These are phyloP conservation scores for Rubroshorea leprosula DNA, from an alignment of 345 rosid species.

Conservation along the genomic window DNA sequence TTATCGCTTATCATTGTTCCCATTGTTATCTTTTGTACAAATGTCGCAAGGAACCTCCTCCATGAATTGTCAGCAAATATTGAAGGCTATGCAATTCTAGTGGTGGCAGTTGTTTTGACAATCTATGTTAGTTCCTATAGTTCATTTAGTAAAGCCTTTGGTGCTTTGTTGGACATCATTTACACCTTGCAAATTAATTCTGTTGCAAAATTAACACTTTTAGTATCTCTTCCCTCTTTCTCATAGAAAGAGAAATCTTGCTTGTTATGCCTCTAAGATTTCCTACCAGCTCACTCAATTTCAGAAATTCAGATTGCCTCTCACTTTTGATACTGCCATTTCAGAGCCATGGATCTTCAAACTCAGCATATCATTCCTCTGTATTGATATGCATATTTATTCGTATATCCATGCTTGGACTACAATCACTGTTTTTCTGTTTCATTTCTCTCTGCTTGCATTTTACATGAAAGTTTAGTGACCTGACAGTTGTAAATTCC, in stretches of 20 bases:
- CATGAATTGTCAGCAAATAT: constrained; percentile 21
- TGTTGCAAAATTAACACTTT: neutral
- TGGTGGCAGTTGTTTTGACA: constrained; percentile 35
- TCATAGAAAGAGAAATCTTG: constrained; percentile 6
- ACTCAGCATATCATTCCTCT: neutral
- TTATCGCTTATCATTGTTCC: constrained; percentile 44
- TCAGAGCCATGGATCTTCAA: neutral
- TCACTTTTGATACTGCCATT: neutral
- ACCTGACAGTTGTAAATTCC: constrained; percentile 5
- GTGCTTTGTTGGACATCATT: constrained; percentile 1
- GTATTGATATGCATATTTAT: neutral
- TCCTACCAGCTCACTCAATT: constrained; percentile 1
- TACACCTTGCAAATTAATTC: neutral
- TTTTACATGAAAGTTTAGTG: constrained; percentile 3
- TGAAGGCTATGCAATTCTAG: constrained; percentile 33
- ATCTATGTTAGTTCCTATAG: constrained; percentile 45
- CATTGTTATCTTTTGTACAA: constrained; percentile 35
- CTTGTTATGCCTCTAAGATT: no score
- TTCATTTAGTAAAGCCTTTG: constrained; percentile 11
- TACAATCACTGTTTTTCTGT: neutral
- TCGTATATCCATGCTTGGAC: neutral
- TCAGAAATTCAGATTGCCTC: no score
- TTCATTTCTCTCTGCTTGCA: neutral
- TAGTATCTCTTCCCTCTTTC: neutral
- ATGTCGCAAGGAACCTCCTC: constrained; percentile 38